Conservation (phyloP, 495 filamentous ascomycete species). For the Hypoxylon perforatum region DNA sequence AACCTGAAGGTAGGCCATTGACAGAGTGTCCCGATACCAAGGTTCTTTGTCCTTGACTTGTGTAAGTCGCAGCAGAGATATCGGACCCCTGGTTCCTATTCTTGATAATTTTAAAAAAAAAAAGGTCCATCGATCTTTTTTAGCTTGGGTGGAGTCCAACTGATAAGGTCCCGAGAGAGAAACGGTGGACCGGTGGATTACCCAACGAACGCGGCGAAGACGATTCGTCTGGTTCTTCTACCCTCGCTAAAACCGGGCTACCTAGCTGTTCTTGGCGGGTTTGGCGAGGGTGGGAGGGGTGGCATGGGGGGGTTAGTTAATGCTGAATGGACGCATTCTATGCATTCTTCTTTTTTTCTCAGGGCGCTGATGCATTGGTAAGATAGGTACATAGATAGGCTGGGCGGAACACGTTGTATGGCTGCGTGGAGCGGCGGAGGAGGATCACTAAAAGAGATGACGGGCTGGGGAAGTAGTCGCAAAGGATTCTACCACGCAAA, state of each 20-base stretch:
- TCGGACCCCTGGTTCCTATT: slow-evolving; percentile 11
- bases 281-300: slow-evolving; percentile 19
- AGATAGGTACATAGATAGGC: neutral
- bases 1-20: neutral
- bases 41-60: slow-evolving; percentile 22
- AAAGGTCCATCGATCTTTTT: slow-evolving; percentile 19
- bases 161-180: slow-evolving; percentile 38
- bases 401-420: slow-evolving; percentile 12
- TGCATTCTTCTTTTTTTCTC: no score
- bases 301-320: slow-evolving; percentile 1
- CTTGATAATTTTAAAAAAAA: slow-evolving; percentile 25
- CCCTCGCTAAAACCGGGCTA: slow-evolving; percentile 8
- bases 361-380: neutral
- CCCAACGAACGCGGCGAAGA: slow-evolving; percentile 12
- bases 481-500: slow-evolving; percentile 27
- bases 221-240: slow-evolving; percentile 23
- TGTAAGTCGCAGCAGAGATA: slow-evolving; percentile 10
- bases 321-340: no score
- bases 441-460: slow-evolving; percentile 33
- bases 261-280: slow-evolving; percentile 29
- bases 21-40: slow-evolving; percentile 26
- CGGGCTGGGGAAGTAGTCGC: slow-evolving; percentile 5
- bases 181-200: slow-evolving; percentile 30
- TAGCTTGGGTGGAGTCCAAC: slow-evolving; percentile 29
- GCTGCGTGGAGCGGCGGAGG: slow-evolving; percentile 31